Percentiles rank a stretch among this genome's conserved stretches.
Conservation (phyloP, 441 rosid species). For the Populus hybrid region DNA sequence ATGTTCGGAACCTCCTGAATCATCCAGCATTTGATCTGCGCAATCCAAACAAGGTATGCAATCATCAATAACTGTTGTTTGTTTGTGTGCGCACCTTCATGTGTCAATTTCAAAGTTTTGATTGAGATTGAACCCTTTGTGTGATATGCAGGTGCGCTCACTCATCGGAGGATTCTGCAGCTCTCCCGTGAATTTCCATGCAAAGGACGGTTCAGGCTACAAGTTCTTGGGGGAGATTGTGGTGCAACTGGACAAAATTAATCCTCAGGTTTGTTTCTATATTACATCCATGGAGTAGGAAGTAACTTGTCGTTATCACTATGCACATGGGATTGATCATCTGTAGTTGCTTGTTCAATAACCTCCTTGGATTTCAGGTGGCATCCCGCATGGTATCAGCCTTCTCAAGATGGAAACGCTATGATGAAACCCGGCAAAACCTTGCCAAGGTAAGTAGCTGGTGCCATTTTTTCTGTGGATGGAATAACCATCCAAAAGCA, state of each 20-base stretch:
- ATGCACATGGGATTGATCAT: not conserved
- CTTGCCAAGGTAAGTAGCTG: slow-evolving; percentile 63
- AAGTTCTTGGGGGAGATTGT: slow-evolving; percentile 91
- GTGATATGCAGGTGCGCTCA: slow-evolving; percentile 56
- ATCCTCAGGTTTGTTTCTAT: slow-evolving; percentile 68
- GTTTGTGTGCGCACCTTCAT: not conserved
- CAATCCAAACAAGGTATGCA: slow-evolving; percentile 82
- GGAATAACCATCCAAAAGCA: not conserved
- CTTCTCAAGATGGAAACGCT: slow-evolving; percentile 96
- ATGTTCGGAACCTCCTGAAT: slow-evolving; percentile 57
- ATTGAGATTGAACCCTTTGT: not conserved
- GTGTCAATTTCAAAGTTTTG: slow-evolving; percentile 67
- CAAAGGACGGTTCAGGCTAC: slow-evolving; percentile 95
- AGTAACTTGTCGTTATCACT: not conserved
- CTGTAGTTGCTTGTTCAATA: not conserved
- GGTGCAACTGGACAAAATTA: slow-evolving; percentile 79
- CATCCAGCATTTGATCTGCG: slow-evolving; percentile 93
- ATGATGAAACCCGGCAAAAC: slow-evolving; percentile 70
- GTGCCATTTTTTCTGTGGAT: not conserved
- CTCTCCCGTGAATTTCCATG: slow-evolving; percentile 91
- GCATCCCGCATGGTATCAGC: slow-evolving; percentile 94
- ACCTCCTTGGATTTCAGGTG: slow-evolving; percentile 41
- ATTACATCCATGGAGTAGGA: not conserved
- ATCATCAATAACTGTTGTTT: not conserved
- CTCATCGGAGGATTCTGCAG: slow-evolving; percentile 86